phyloP scores from a whole-genome alignment of 2,329 filamentous ascomycete genomes.

The Xylaria sp. region DNA sequence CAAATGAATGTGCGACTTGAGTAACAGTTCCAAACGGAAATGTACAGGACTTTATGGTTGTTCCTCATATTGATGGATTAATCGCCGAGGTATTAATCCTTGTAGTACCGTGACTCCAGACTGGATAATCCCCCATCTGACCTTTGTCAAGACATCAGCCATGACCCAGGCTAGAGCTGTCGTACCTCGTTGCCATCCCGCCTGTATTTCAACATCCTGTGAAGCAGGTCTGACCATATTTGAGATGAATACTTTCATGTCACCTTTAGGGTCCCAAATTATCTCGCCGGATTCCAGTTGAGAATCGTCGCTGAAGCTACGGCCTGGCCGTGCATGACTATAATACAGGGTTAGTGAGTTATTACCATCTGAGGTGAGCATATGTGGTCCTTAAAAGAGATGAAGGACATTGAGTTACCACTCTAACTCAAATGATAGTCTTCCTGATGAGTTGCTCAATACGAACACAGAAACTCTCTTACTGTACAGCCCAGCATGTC shows the following conservation, averaged over 20 bases:
- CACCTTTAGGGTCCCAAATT: slow-evolving; percentile 60
- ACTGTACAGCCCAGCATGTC: slow-evolving; percentile 67
- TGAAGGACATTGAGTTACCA: background rate
- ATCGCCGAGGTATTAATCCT: slow-evolving; percentile 40
- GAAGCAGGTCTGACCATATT: slow-evolving; percentile 54
- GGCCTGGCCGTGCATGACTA: slow-evolving; percentile 50
- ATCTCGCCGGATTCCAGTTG: slow-evolving; percentile 59
- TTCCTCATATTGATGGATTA: slow-evolving; percentile 42
- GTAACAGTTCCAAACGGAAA: background rate
- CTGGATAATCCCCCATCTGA: slow-evolving; percentile 71
- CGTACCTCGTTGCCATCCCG: slow-evolving; percentile 59
- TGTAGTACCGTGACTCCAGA: slow-evolving; percentile 68
- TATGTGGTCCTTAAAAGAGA: no score
- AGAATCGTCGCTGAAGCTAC: slow-evolving; percentile 43
- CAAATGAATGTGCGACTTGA: background rate
- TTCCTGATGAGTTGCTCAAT: background rate
- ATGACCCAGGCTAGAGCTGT: slow-evolving; percentile 66
- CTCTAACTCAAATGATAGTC: no score
- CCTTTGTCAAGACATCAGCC: slow-evolving; percentile 64
- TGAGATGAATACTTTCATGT: slow-evolving; percentile 59
- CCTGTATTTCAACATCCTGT: slow-evolving; percentile 41
- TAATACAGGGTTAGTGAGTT: background rate
- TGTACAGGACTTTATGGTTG: background rate
- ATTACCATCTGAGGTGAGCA: background rate
- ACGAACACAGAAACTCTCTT: background rate